A percentile compares a stretch with the other conserved stretches of the same genome.
Conservation (phyloP, 2,329 filamentous ascomycete genomes). For the Colletotrichum siamense region DNA sequence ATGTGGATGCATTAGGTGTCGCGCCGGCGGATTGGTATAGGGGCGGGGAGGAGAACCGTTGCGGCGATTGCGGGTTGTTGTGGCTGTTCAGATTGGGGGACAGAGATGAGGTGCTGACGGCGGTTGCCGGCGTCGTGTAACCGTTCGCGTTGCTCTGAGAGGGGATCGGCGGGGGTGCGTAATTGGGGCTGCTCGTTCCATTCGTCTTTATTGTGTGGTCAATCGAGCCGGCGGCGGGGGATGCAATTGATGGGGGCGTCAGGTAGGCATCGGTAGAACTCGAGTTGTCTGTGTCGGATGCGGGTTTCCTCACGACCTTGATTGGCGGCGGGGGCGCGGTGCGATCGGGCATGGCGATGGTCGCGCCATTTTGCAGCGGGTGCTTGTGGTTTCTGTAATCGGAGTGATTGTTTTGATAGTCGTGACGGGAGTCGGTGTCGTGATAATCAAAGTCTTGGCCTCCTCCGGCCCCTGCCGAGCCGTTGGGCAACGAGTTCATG, state of each 20-base stretch:
- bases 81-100: constrained; percentile 24
- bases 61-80: constrained; percentile 39
- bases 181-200: constrained; percentile 29
- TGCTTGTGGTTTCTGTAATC: constrained; percentile 29
- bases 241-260: constrained; percentile 38
- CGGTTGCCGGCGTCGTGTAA: constrained; percentile 11
- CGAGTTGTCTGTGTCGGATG: constrained; percentile 27
- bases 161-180: constrained; percentile 30
- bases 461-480: constrained; percentile 34
- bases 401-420: constrained; percentile 35
- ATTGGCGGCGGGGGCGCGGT: constrained; percentile 24
- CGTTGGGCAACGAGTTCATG: constrained; percentile 66
- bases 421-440: constrained; percentile 29
- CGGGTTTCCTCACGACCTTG: constrained; percentile 14
- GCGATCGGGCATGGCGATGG: constrained; percentile 31
- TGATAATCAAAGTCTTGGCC: constrained; percentile 32
- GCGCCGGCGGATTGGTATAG: constrained; percentile 51
- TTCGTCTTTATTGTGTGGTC: constrained; percentile 12
- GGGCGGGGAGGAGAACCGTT: constrained; percentile 71
- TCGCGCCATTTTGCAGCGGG: constrained; percentile 27
- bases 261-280: constrained; percentile 34
- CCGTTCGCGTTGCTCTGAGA: constrained; percentile 23
- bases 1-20: constrained; percentile 42
- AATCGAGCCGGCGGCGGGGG: constrained; percentile 28
- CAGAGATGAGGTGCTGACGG: constrained; percentile 8